Evolutionary conservation across 192 early-diverging fungal genomes (phyloP).

Genomic region (Coemansia sp.): DNA sequence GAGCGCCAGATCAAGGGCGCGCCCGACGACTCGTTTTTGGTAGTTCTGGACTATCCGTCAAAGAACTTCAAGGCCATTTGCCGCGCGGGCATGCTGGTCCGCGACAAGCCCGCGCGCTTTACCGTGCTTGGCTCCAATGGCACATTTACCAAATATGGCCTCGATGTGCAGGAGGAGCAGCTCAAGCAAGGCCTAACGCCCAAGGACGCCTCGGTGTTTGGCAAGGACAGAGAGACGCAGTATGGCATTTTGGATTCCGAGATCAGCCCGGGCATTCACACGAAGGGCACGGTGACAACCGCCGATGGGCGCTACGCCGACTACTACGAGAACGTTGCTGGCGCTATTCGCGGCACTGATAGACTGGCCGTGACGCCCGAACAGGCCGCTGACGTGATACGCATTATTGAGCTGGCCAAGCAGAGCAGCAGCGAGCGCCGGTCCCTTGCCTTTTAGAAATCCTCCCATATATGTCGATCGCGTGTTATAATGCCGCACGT

Average conservation of each 20-base stretch:
- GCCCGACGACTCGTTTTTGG: constrained; percentile 63
- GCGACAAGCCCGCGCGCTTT: constrained; percentile 61
- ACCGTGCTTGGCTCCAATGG: constrained; percentile 67
- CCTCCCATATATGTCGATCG: neutral
- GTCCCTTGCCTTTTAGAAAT: constrained; percentile 48
- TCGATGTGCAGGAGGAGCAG: constrained; percentile 75
- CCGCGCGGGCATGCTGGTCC: constrained; percentile 67
- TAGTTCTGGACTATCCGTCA: constrained; percentile 58
- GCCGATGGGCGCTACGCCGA: constrained; percentile 57
- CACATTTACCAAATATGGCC: constrained; percentile 60
- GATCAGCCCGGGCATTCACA: constrained; percentile 42
- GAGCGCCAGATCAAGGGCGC: constrained; percentile 59
- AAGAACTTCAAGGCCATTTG: constrained; percentile 61
- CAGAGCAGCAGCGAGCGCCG: constrained; percentile 58
- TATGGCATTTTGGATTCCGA: constrained; percentile 59
- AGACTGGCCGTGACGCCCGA: constrained; percentile 60
- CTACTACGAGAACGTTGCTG: constrained; percentile 65
- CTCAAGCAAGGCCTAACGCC: constrained; percentile 64
- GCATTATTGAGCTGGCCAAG: constrained; percentile 66
- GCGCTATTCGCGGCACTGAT: constrained; percentile 53
- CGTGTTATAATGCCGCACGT: neutral
- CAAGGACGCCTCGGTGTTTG: constrained; percentile 46
- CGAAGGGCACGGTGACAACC: constrained; percentile 56
- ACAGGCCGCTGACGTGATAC: constrained; percentile 63
- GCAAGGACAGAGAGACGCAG: constrained; percentile 50